Base-by-base conservation (phyloP, 495 filamentous ascomycete species). In the Alectoria sarmentosa region DNA sequence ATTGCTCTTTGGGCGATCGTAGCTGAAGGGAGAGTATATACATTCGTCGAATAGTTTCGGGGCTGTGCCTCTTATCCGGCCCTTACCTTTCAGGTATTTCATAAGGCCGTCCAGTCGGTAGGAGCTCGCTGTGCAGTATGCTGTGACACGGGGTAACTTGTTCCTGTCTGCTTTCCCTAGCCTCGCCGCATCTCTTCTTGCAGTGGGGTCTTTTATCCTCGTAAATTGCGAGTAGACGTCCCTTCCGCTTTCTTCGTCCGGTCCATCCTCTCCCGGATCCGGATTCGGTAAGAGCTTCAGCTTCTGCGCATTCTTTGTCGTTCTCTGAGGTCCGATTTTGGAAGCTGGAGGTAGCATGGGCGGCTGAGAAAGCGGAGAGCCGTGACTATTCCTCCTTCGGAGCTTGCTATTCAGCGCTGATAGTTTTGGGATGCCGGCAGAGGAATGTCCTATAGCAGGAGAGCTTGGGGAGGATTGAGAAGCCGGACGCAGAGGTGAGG, bases 31-130 rank as follows among this genome's bases (percentile, higher is more conserved):
- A 5, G 93, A 90, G 72, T 97, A 98, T 63, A 98, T 90, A 74
- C 94, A 98, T 69, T 98, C 95, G 74, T 98, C 94, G 66, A 94
- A 95, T 48, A 90, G 76, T 74, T 96, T 98, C 14, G 94, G 92
- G 64, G 84, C 88, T 5, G 94, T 82, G 4, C 90, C 90, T 61
- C 89, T 83, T 46, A 81, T 83, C 68, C 87, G 88, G 32, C 82
- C 80, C 58, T 90, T 81, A 14, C 90, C 88, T 75, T 98, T 98
- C 38, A 98, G 76, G 70, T 91, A 98, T 62, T 86, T 84, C 83
- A 96, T 88, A 49, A 97, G 78, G 7, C 86, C 87, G 10, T 96
- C 92, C 74, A 96, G 84, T 65, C 90, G 86, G 71, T 97, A 97
- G 17, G 84, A 88, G 73, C 89, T 90, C 34, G 95, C 90, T 1